Percentiles rank a stretch among this genome's conserved stretches.
phyloP scores from a whole-genome alignment of 768 basidiomycete genomes.

The Cystobasidium onofrii region DNA sequence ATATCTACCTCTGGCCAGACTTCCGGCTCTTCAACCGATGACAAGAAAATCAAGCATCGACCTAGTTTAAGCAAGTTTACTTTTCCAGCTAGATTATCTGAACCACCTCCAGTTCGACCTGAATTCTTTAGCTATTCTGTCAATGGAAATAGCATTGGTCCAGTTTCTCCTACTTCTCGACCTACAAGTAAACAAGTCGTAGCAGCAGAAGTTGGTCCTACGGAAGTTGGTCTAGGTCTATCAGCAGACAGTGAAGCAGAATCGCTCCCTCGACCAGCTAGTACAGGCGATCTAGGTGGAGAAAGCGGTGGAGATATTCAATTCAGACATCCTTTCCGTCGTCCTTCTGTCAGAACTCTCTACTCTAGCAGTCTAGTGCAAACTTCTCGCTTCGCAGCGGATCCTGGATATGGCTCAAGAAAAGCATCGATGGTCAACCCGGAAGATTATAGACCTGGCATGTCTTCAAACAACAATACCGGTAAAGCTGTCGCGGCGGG shows the following conservation, averaged over 20 bases:
- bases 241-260: not conserved
- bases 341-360: not conserved
- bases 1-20: not conserved
- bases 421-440: constrained; percentile 23
- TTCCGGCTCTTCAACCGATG: not conserved
- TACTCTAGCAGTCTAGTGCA: not conserved
- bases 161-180: not conserved
- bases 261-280: not conserved
- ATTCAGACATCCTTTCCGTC: not conserved
- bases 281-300: not conserved
- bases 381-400: not conserved
- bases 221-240: not conserved
- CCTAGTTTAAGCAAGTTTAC: not conserved
- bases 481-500: constrained; percentile 19
- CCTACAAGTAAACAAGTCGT: not conserved
- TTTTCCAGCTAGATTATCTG: not conserved
- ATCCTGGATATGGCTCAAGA: not conserved
- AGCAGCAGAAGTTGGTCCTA: not conserved
- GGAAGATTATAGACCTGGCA: constrained; percentile 27
- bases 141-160: not conserved
- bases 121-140: not conserved
- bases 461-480: not conserved
- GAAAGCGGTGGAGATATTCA: not conserved
- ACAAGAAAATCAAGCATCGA: not conserved
- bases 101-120: not conserved